Evolutionary conservation across 768 basidiomycete genomes (phyloP), one percentile per base, ranked within the genome.

Genomic region (Roridomyces roridus): DNA sequence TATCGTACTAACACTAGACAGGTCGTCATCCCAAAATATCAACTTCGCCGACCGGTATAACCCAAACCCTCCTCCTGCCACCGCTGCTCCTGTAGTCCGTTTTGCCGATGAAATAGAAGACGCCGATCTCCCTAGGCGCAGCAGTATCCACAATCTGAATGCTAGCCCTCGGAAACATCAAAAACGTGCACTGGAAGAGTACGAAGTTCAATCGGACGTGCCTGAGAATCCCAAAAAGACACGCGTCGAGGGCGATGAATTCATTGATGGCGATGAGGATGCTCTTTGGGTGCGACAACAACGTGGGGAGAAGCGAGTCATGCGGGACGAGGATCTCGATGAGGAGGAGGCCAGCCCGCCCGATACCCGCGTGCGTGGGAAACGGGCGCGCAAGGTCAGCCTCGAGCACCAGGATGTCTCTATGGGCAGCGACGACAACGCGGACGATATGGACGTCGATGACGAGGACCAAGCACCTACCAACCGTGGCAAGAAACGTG

Each of bases 401-500:
- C 60, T 73, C 41, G 78, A 79, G 55, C 77, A 78, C 55, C 69
- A 70, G 36, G 61, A 63, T 37, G 57, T 45, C 67, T 67, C 51
- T 64, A 72, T 57, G 68, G 68, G 48, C 46, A 59, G 53, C 62
- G 67, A 72, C 55, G 68, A 64, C 26, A 70, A 73, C 59, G 72
- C 72, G 45, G 72, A 70, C 29, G 77, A 78, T 29, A 82, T 82
- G 80, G 79, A 80, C 26, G 71, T 79, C 37, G 81, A 82, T 47
- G 73, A 75, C 21, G 68, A 79, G 37, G 78, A 78, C 57, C 41
- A 61, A 77, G 18, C 65, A 70, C 46, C 68, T 78, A 45, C 69
- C 65, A 51, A 70, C 72, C 76, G 85, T 57, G 89, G 89, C 41
- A 89, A 82, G 77, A 93, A 93, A 74, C 85, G 91, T 59, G 88